phyloP scores from a whole-genome alignment of 805 yeast genomes.

The Peterozyma xylosa region DNA sequence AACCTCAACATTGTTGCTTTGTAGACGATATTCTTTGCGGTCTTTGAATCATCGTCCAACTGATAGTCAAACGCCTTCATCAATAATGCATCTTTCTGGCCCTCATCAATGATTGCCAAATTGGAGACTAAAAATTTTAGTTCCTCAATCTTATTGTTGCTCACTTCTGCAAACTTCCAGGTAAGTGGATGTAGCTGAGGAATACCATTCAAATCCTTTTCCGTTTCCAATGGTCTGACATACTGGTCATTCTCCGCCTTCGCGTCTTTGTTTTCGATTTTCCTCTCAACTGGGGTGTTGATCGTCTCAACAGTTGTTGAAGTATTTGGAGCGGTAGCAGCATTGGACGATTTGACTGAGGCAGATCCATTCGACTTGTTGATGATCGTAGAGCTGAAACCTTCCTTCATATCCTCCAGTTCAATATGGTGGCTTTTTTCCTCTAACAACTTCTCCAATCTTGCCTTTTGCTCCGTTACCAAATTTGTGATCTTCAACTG shows the following conservation, averaged over 20 bases:
- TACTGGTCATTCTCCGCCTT: neutral
- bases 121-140: conserved; percentile 47
- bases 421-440: conserved; percentile 75
- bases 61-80: conserved; percentile 90
- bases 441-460: conserved; percentile 55
- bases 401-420: conserved; percentile 86
- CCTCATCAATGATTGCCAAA: conserved; percentile 65
- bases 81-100: conserved; percentile 85
- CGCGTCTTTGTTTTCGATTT: neutral
- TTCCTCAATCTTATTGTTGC: conserved; percentile 31
- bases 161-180: too few species aligned
- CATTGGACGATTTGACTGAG: conserved; percentile 14
- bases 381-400: conserved; percentile 79
- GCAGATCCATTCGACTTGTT: conserved; percentile 36
- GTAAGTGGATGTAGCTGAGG: conserved; percentile 12
- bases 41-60: conserved; percentile 46
- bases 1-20: conserved; percentile 79
- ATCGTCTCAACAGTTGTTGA: conserved; percentile 17
- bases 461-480: conserved; percentile 53
- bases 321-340: conserved; percentile 3
- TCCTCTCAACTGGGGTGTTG: conserved; percentile 16
- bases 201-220: too few species aligned
- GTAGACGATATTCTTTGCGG: conserved; percentile 62
- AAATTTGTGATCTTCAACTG: conserved; percentile 63
- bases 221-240: neutral